Conservation (phyloP, 75 land plant genomes). For the Azolla pinnata region DNA sequence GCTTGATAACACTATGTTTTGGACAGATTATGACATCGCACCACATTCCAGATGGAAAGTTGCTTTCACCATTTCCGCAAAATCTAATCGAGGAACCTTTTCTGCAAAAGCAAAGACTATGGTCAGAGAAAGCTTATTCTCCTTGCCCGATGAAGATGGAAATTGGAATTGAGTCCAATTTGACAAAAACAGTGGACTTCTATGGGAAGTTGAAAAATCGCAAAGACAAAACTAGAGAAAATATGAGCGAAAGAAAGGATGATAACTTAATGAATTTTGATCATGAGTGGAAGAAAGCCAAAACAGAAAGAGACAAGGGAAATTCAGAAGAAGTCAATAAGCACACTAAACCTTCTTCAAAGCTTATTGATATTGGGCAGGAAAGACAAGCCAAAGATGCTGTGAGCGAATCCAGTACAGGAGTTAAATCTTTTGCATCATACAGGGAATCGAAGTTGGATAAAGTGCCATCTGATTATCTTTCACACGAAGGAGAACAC, state of each 20-base stretch:
- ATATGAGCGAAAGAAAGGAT: not conserved
- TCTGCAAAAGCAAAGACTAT: slow-evolving; percentile 1
- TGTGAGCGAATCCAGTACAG: slow-evolving; percentile 4
- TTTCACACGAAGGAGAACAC: not conserved
- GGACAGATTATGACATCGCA: slow-evolving; percentile 74
- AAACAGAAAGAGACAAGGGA: slow-evolving; percentile 8
- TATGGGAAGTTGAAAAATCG: slow-evolving; percentile 6
- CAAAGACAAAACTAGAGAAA: slow-evolving; percentile 2
- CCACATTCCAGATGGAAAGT: slow-evolving; percentile 32
- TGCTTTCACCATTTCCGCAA: slow-evolving; percentile 66
- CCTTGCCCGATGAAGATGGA: not conserved
- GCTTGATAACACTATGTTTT: too few species aligned
- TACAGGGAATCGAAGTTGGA: not conserved
- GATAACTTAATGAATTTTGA: not conserved
- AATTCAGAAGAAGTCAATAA: not conserved
- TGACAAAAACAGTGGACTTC: not conserved
- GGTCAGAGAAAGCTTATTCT: slow-evolving; percentile 6
- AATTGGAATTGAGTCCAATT: not conserved
- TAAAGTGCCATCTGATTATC: not conserved
- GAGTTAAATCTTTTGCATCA: not conserved
- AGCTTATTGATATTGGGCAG: not conserved
- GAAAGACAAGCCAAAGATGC: slow-evolving; percentile 9
- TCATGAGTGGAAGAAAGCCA: slow-evolving; percentile 3
- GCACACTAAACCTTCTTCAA: not conserved
- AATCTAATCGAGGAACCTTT: slow-evolving; percentile 10